Conservation (phyloP, 345 rosid genomes). For the Cochlearia excelsa region DNA sequence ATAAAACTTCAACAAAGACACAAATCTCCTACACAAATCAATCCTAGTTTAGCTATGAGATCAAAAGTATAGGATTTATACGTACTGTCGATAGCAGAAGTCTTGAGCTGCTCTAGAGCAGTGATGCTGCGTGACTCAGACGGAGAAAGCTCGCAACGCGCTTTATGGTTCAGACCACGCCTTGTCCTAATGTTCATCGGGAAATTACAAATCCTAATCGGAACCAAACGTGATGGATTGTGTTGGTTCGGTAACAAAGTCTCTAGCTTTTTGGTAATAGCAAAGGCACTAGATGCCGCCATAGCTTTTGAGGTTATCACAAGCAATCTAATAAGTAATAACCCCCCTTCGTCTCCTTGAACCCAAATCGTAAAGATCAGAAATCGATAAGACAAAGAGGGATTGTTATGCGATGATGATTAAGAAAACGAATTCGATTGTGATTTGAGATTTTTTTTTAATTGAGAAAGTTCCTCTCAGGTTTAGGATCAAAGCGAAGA, state of each 20-base stretch:
- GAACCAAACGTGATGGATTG: constrained; percentile 17
- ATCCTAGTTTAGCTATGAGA: not conserved
- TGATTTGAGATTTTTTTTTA: not conserved
- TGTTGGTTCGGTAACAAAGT: constrained; percentile 30
- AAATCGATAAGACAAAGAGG: constrained; percentile 29
- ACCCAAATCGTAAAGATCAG: constrained; percentile 22
- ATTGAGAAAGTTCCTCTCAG: not conserved
- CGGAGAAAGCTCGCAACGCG: constrained; percentile 43
- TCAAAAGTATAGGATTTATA: not conserved
- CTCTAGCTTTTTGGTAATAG: constrained; percentile 37
- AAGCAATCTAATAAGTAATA: not conserved
- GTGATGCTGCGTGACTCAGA: constrained; percentile 44
- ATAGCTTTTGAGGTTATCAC: constrained; percentile 23
- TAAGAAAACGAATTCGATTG: not conserved
- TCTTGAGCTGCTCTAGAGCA: constrained; percentile 66
- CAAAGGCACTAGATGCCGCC: constrained; percentile 43
- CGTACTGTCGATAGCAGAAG: constrained; percentile 58
- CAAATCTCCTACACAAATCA: not conserved
- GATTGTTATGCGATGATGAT: constrained; percentile 2
- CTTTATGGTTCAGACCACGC: constrained; percentile 33
- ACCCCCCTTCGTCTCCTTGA: constrained; percentile 24
- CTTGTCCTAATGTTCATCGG: constrained; percentile 33
- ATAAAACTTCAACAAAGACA: not conserved
- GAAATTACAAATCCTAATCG: constrained; percentile 26
- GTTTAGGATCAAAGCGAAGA: constrained; percentile 11